Evolutionary conservation across 2,329 filamentous ascomycete genomes (phyloP), one percentile per base, ranked within the genome.

Genomic region (Phyllosticta capitalensis): DNA sequence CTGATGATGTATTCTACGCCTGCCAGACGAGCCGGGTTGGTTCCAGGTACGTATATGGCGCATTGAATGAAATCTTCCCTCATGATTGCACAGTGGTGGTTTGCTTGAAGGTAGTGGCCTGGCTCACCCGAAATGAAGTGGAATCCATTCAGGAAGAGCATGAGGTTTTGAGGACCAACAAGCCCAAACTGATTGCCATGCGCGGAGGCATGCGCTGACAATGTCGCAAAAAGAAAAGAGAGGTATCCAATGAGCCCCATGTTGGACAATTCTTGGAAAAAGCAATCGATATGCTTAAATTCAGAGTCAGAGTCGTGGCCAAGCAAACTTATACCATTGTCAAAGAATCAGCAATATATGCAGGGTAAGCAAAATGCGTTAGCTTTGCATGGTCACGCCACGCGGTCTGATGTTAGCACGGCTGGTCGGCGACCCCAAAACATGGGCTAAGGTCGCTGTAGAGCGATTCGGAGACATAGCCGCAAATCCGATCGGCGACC

Each of bases 81-180:
- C 55, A 61, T 56, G 59, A 61, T 17, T n/a, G 38, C 49, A 55
- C 59, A 59, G 59, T 61, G 59, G 59, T 61, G 59, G 59, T 61
- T 61, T 19, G 59, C 59, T 33, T 58, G 55, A n/a, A 61, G 28
- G 51, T 54, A 58, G 19, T 58, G 51, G 20, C 38, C 22, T 6
- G 59, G 55, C 2, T 53, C 24, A 9, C 59, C 59, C 28, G n/a
- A 48, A 56, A 61, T 61, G 59, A 61, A 61, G 30, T 61, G 59
- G 55, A 61, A 61, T 17, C 59, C 55, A 38, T 61, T 61, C 19
- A 61, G 59, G 38, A 61, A 51, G 22, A 56, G 55, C 55, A 52
- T 52, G 22, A 56, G 49, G 54, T 57, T 61, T n/a, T 52, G 20
- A n/a, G 59, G 54, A 9, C 59, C 59, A 19, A 57, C 38, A 6